These are phyloP conservation scores for Backusella australiensis DNA, from an alignment of 192 early-diverging fungal species.

Conservation along the genomic window DNA sequence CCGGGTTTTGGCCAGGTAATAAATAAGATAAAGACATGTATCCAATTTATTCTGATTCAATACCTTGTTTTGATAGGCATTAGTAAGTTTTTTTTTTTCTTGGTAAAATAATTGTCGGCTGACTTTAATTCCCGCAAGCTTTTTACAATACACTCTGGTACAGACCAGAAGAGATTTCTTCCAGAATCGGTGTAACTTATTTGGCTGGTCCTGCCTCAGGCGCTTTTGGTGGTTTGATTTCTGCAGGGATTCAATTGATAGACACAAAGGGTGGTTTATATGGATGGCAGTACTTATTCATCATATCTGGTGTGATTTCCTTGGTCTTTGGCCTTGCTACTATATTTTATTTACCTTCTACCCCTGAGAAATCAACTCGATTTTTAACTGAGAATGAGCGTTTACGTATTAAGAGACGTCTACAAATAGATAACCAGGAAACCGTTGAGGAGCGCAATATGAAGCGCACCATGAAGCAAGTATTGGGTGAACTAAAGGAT, in stretches of 20 bases:
- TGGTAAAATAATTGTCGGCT: neutral
- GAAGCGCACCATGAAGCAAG: neutral
- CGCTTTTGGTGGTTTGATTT: conserved; percentile 36
- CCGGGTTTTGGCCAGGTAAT: conserved; percentile 37
- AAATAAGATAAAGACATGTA: neutral
- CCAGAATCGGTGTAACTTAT: conserved; percentile 29
- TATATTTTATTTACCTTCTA: conserved; percentile 29
- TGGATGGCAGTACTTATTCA: conserved; percentile 35
- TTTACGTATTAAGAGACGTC: conserved; percentile 8
- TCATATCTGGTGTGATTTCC: conserved; percentile 25
- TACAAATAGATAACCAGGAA: neutral
- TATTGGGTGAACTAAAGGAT: conserved; percentile 15
- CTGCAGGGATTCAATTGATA: conserved; percentile 30
- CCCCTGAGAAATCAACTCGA: conserved; percentile 16
- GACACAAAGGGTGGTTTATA: conserved; percentile 27
- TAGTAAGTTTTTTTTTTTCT: conserved; percentile 2
- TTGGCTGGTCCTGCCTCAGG: conserved; percentile 35
- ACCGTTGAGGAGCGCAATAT: neutral
- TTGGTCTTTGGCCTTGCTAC: conserved; percentile 30
- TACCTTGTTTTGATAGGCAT: conserved; percentile 7
- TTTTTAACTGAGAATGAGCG: conserved; percentile 30
- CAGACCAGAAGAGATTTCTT: conserved; percentile 30
- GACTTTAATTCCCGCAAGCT: conserved; percentile 8
- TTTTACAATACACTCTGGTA: conserved; percentile 38
- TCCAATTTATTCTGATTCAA: neutral